A percentile compares a stretch with the other conserved stretches of the same genome.
phyloP scores from a whole-genome alignment of 1,284 basidiomycete species.

The Fomitopsis schrenkii region DNA sequence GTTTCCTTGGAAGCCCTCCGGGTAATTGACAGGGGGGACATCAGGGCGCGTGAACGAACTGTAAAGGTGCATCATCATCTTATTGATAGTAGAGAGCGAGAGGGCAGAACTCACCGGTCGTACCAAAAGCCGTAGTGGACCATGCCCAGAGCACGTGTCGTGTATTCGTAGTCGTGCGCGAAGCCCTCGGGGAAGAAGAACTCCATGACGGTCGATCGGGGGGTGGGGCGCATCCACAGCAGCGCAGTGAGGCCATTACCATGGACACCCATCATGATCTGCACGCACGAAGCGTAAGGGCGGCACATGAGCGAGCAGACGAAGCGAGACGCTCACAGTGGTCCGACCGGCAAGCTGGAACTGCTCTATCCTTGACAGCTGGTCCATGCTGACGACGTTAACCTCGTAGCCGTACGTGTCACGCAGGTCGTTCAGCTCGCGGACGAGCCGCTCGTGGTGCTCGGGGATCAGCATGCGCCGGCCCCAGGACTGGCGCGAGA shows the following conservation, averaged over 20 bases:
- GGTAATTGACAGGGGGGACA: slow-evolving; percentile 43
- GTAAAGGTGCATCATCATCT: background rate
- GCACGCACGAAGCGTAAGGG: background rate
- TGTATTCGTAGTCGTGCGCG: slow-evolving; percentile 83
- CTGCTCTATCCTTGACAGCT: slow-evolving; percentile 74
- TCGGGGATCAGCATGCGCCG: slow-evolving; percentile 64
- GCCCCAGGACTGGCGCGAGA: slow-evolving; percentile 85
- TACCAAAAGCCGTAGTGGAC: slow-evolving; percentile 85
- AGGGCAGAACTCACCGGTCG: slow-evolving; percentile 33
- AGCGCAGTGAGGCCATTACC: slow-evolving; percentile 83
- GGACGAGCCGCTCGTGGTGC: slow-evolving; percentile 64
- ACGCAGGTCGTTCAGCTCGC: slow-evolving; percentile 58
- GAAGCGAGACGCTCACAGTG: slow-evolving; percentile 49
- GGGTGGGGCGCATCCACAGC: slow-evolving; percentile 81
- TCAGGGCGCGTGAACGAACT: slow-evolving; percentile 47
- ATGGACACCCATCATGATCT: slow-evolving; percentile 88
- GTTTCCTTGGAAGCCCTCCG: slow-evolving; percentile 57
- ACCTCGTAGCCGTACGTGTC: slow-evolving; percentile 79
- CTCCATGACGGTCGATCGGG: slow-evolving; percentile 78
- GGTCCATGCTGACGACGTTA: slow-evolving; percentile 81
- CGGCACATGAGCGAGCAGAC: background rate
- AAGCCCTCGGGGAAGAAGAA: slow-evolving; percentile 87
- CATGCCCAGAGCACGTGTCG: slow-evolving; percentile 77
- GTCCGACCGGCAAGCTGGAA: slow-evolving; percentile 73
- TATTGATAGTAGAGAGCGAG: background rate